Base-by-base conservation (phyloP, 345 rosid genomes). In the Aethionema arabicum region DNA sequence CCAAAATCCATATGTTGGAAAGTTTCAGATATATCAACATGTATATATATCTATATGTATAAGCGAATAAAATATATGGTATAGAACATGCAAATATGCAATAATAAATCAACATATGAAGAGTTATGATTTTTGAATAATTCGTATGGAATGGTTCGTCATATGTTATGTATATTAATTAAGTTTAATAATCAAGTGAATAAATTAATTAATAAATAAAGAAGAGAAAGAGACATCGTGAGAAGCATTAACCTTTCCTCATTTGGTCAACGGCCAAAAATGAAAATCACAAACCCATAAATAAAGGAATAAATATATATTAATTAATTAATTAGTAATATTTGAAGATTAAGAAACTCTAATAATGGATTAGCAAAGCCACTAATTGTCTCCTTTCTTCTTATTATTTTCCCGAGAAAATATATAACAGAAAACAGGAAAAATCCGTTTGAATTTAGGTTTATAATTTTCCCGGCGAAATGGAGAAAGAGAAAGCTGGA, bases 401-500 rank as follows among this genome's bases (percentile, higher is more conserved):
- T 4, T 47, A 30, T 54, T 61, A n/a, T 21, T 55, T 63, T 48
- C 49, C 65, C 0, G 7, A 32, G 33, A 69, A 60, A 52, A 0
- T 0, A 4, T 42, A 53, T 8, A 53, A 38, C 31, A 8, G 12
- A 40, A 50, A 63, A 52, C 42, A 29, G 11, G 11, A 47, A 46
- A 47, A 52, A 2, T 13, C 59, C 35, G 40, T 56, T 70, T 36
- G 11, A 36, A 0, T 3, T 6, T 63, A 46, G 50, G 32, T 69
- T 71, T 72, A 38, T 10, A 42, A 31, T 52, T 71, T 65, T 64
- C 70, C 75, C 75, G 70, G 75, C 58, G 42, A 65, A 48, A 72
- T 73, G 16, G 82, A 77, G 51, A 76, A 67, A 55, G 82, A 77
- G 51, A 76, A 67, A 55, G 47, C 76, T 33, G 52, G 32, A 41